phyloP scores from a whole-genome alignment of 805 yeast genomes.

The Danielia oregonensis region DNA sequence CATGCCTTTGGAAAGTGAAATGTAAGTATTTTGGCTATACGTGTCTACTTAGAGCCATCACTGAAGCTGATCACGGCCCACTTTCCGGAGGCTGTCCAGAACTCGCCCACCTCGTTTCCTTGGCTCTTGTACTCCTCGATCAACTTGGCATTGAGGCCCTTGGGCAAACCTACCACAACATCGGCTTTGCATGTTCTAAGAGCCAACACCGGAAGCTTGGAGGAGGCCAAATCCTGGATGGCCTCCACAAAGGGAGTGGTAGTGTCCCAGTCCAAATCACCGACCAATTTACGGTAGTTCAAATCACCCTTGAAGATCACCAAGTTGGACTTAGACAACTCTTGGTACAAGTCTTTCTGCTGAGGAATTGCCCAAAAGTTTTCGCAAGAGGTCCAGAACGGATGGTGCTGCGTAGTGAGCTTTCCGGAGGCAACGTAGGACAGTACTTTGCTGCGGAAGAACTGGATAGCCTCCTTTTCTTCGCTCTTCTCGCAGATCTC shows the following conservation, averaged over 20 bases:
- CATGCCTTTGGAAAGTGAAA: no score
- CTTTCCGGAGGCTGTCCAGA: slow-evolving; percentile 87
- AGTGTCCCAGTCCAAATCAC: slow-evolving; percentile 84
- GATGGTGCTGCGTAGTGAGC: slow-evolving; percentile 42
- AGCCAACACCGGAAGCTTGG: slow-evolving; percentile 61
- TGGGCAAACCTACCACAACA: slow-evolving; percentile 79
- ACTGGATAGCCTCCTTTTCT: slow-evolving; percentile 19
- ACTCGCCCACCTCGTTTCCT: slow-evolving; percentile 62
- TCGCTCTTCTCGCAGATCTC: slow-evolving; percentile 22
- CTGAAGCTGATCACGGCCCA: slow-evolving; percentile 73
- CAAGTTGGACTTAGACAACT: slow-evolving; percentile 60
- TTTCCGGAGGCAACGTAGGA: slow-evolving; percentile 18
- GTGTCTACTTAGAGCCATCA: slow-evolving; percentile 4
- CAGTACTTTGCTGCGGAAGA: slow-evolving; percentile 20
- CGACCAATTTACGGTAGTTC: slow-evolving; percentile 91
- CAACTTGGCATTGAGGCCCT: slow-evolving; percentile 70
- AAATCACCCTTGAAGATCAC: slow-evolving; percentile 92
- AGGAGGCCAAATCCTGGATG: slow-evolving; percentile 60
- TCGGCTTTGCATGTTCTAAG: slow-evolving; percentile 96
- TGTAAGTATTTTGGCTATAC: no score
- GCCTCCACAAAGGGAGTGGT: slow-evolving; percentile 72
- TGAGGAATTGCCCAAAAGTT: slow-evolving; percentile 75
- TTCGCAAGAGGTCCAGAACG: slow-evolving; percentile 82
- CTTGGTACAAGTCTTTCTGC: slow-evolving; percentile 59
- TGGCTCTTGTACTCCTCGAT: slow-evolving; percentile 52